Conservation (phyloP, 2,329 filamentous ascomycete genomes). For the Colletotrichum paranaense region DNA sequence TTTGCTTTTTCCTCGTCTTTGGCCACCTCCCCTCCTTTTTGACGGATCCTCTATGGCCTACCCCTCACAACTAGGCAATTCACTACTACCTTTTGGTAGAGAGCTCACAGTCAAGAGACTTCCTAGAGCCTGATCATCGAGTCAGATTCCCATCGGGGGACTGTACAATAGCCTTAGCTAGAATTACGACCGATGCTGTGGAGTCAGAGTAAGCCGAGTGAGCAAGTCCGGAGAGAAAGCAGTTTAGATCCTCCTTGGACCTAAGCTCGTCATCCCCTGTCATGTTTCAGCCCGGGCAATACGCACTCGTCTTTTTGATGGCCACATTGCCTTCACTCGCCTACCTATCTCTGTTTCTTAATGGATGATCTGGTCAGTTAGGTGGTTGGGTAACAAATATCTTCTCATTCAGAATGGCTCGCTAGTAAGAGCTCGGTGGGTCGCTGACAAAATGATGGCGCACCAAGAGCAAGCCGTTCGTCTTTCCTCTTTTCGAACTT, state of each 20-base stretch:
- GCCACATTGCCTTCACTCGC: background rate
- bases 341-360: background rate
- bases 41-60: background rate
- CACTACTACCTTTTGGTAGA: background rate
- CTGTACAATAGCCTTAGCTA: background rate
- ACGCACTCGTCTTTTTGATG: background rate
- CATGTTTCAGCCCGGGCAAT: conserved; percentile 24
- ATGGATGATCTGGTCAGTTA: background rate
- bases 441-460: background rate
- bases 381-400: background rate
- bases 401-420: conserved; percentile 8
- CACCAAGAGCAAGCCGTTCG: background rate
- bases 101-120: background rate
- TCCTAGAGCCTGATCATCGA: background rate
- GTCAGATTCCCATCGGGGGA: conserved; percentile 3
- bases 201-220: conserved; percentile 1
- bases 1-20: conserved; percentile 15
- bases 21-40: background rate
- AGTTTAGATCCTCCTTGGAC: background rate
- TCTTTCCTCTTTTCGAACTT: background rate
- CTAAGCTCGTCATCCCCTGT: background rate
- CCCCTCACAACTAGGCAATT: background rate
- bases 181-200: background rate
- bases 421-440: conserved; percentile 9
- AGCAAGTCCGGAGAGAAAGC: conserved; percentile 8